phyloP scores from a whole-genome alignment of 139 green algal genomes.

The Zygnema circumcarinatum region DNA sequence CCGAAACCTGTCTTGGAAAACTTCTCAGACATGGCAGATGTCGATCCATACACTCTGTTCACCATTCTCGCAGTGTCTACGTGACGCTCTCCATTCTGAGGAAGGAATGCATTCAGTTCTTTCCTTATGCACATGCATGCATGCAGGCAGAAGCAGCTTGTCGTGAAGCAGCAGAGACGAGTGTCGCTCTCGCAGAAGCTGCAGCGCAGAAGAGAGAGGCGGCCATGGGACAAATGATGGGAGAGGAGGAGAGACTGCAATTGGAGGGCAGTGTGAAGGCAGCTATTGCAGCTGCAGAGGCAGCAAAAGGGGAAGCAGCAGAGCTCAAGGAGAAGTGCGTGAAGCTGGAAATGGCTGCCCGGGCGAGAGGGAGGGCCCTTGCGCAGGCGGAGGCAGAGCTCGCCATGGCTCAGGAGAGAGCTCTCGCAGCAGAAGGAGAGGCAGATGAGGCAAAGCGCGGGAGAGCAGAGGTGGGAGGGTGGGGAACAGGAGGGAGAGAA shows the following conservation, averaged over 20 bases:
- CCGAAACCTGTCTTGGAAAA: no score
- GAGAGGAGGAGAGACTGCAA: slow-evolving; percentile 44
- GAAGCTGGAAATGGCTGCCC: neutral
- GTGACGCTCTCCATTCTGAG: no score
- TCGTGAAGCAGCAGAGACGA: slow-evolving; percentile 40
- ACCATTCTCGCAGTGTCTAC: no score
- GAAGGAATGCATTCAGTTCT: no score
- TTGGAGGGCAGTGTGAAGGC: slow-evolving; percentile 32
- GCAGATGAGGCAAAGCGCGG: slow-evolving; percentile 34
- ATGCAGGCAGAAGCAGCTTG: slow-evolving; percentile 40
- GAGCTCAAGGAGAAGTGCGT: slow-evolving; percentile 15
- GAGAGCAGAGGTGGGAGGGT: slow-evolving; percentile 31
- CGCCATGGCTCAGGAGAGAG: slow-evolving; percentile 20
- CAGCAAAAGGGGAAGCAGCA: neutral
- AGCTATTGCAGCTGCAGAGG: slow-evolving; percentile 7
- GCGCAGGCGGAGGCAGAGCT: slow-evolving; percentile 42
- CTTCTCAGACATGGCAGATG: no score
- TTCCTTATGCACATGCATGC: no score
- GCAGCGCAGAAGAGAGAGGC: slow-evolving; percentile 36
- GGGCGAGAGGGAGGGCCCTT: neutral
- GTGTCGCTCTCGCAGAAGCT: slow-evolving; percentile 37
- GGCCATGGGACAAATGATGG: neutral
- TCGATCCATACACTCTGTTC: no score
- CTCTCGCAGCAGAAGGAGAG: slow-evolving; percentile 13
- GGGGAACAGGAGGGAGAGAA: neutral